Conservation (phyloP, 805 yeast genomes). For the Tetrapisispora fleetii region DNA sequence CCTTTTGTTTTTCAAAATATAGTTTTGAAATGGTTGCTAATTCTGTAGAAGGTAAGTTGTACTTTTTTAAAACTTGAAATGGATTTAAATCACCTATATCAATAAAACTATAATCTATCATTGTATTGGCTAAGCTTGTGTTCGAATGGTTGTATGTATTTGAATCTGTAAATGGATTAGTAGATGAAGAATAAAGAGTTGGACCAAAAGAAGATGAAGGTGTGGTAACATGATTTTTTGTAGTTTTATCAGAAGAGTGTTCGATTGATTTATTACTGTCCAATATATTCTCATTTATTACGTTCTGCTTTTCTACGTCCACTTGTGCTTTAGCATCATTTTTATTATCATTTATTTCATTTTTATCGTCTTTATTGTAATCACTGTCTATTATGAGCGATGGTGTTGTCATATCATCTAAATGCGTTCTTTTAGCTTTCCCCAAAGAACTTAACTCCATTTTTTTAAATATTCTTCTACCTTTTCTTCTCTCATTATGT, state of each 20-base stretch:
- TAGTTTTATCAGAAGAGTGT: not conserved
- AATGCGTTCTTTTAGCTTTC: slow-evolving; percentile 25
- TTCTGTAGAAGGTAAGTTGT: slow-evolving; percentile 30
- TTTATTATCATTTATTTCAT: not conserved
- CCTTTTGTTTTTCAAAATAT: slow-evolving; percentile 31
- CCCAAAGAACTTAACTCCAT: slow-evolving; percentile 20
- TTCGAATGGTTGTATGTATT: not conserved
- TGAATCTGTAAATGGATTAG: not conserved
- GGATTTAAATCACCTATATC: slow-evolving; percentile 34
- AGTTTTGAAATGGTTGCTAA: slow-evolving; percentile 30
- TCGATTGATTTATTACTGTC: not conserved
- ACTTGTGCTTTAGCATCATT: not conserved
- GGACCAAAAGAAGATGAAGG: slow-evolving; percentile 1
- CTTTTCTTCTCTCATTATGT: slow-evolving; percentile 19
- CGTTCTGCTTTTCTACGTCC: not conserved
- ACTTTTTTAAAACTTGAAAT: slow-evolving; percentile 31
- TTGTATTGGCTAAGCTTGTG: not conserved
- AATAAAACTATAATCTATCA: slow-evolving; percentile 11
- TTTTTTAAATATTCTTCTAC: slow-evolving; percentile 20
- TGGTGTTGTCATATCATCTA: not conserved
- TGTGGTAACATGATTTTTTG: not conserved
- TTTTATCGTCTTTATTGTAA: not conserved
- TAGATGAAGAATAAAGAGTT: not conserved
- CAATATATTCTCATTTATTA: not conserved
- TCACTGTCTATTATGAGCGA: not conserved